Conservation (phyloP, 2,329 filamentous ascomycete genomes). For the Diplocarpon rosae region DNA sequence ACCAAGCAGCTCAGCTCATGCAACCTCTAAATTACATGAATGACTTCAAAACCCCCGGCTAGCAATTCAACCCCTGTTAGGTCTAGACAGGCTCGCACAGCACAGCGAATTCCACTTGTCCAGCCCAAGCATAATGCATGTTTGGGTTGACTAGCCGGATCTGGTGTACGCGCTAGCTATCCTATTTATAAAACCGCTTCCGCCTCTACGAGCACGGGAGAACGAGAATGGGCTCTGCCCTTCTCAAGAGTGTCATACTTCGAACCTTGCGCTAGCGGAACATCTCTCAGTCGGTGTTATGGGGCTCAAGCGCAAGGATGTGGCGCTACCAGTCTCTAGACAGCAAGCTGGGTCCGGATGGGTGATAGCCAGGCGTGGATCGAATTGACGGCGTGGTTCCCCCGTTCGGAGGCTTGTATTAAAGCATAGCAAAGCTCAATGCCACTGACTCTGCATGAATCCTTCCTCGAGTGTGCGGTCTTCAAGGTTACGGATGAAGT, state of each 20-base stretch:
- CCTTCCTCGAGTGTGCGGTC: conserved; percentile 90
- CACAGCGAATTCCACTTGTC: background rate
- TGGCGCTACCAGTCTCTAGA: background rate
- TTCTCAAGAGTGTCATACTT: background rate
- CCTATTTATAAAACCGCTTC: background rate
- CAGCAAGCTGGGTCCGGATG: background rate
- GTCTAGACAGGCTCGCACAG: background rate
- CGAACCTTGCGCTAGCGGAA: background rate
- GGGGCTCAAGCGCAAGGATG: background rate
- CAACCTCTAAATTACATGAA: conserved; percentile 3
- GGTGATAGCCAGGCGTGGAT: conserved; percentile 7
- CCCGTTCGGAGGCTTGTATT: conserved; percentile 3
- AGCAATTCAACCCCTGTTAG: background rate
- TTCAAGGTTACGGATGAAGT: conserved; percentile 91
- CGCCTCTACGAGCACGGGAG: background rate
- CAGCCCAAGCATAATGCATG: background rate
- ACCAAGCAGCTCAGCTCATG: background rate
- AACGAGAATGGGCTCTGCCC: background rate
- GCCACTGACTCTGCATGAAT: conserved; percentile 63
- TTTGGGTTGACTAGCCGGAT: too few species aligned
- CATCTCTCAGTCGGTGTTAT: background rate
- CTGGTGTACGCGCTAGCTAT: background rate
- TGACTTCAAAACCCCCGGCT: background rate
- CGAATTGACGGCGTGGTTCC: conserved; percentile 11
- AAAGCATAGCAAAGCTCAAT: conserved; percentile 38